Base-by-base conservation (phyloP, 768 basidiomycete genomes). In the Leccinum rimulosum region DNA sequence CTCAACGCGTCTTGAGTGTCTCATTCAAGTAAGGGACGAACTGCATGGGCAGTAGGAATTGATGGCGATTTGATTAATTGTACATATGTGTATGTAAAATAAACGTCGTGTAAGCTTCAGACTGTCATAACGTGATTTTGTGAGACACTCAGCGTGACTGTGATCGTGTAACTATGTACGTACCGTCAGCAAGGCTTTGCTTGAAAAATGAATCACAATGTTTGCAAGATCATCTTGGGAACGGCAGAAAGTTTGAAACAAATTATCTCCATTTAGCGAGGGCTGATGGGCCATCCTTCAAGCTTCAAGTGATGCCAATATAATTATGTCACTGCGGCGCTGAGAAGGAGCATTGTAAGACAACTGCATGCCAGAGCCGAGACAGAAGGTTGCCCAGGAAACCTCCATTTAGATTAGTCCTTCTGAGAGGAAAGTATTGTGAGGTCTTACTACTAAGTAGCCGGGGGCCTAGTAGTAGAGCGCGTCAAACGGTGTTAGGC, bases 1-100 rank as follows among this genome's bases (percentile, higher is more conserved):
- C 12, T 68, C 69, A 15, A 15, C 59, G 2, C 14, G 19, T 14
- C 54, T 30, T 4, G 61, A 64, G 30, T n/a, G 59, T 17, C 60
- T 71, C 22, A 22, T 67, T 55, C 52, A 55, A 30, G 50, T 36
- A 50, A 55, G 51, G 14, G 45, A 57, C 15, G 52, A 55, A 10
- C 4, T n/a, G 3, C 6, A 19, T 31, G 25, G 27, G 15, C 15
- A 15, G 4, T 59, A 48, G 50, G 50, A 17, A 43, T 43, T 43
- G 43, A 43, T 43, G 43, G 43, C 10, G n/a, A 43, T 19, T 11
- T n/a, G 11, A 19, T 19, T 15, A 17, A 5, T 40, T 19, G 43
- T 43, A 19, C 10, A 43, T 19, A 25, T 25, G 52, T 52, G 11
- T 15, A 15, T 19, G 52, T 36, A 25, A 52, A 15, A 27, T 17